Evolutionary conservation across 2,329 filamentous ascomycete genomes (phyloP).

Genomic region (Beauveria medogensis): DNA sequence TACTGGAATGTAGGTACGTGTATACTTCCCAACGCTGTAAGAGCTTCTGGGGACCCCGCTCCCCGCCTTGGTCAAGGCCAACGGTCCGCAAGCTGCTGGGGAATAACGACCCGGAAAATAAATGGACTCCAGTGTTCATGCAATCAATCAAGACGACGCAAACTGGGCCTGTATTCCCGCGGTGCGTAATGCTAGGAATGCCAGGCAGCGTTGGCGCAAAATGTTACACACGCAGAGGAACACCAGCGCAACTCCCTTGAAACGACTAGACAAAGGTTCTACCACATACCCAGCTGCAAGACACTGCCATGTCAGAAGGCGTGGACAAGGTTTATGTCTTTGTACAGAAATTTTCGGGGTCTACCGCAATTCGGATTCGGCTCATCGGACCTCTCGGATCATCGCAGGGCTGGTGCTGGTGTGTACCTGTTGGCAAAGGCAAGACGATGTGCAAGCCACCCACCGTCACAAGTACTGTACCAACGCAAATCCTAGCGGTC

Average conservation of each 20-base stretch:
- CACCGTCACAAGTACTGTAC: not conserved
- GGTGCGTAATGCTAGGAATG: too few relatives aligned
- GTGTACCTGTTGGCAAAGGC: not conserved
- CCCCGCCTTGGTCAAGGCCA: too few relatives aligned
- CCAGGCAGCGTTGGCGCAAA: too few relatives aligned
- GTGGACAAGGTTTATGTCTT: not conserved
- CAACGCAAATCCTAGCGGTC: not conserved
- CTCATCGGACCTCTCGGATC: not conserved
- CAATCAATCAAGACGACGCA: too few relatives aligned
- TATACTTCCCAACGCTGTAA: too few relatives aligned
- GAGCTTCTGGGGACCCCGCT: too few relatives aligned
- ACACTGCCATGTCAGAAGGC: not conserved
- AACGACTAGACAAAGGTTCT: not conserved
- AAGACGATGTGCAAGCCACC: not conserved
- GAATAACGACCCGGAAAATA: too few relatives aligned
- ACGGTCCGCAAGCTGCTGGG: too few relatives aligned
- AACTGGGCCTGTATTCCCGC: too few relatives aligned
- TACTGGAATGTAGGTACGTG: too few relatives aligned
- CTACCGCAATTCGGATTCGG: not conserved
- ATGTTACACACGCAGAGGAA: not conserved
- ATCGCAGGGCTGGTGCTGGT: not conserved
- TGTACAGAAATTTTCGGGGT: not conserved
- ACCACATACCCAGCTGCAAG: not conserved
- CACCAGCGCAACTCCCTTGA: not conserved
- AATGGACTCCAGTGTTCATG: too few relatives aligned